Percentiles rank a stretch among this genome's conserved stretches.
Conservation (phyloP, 345 rosid species). For the Stellera chamaejasme region DNA sequence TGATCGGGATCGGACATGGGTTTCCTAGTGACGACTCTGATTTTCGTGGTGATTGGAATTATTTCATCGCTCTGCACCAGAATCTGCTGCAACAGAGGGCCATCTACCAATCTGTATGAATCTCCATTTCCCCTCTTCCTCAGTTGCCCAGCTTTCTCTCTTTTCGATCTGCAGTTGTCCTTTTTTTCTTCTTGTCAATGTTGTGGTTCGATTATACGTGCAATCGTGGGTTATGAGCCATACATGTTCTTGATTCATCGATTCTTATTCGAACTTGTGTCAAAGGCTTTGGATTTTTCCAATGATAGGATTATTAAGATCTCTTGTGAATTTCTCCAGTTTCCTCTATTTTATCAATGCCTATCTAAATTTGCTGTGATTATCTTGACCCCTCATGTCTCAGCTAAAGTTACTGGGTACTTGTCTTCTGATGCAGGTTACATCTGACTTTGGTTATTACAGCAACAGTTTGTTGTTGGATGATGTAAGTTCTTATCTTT, state of each 20-base stretch:
- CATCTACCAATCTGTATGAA: constrained; percentile 81
- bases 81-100: constrained; percentile 90
- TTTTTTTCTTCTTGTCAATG: too few species aligned
- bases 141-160: not conserved
- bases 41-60: constrained; percentile 72
- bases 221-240: too few species aligned
- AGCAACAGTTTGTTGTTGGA: constrained; percentile 93
- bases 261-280: too few species aligned
- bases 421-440: constrained; percentile 42
- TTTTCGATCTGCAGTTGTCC: constrained; percentile 6
- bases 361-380: constrained; percentile 1
- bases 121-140: not conserved
- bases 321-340: not conserved
- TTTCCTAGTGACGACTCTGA: constrained; percentile 72
- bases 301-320: not conserved
- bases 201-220: too few species aligned
- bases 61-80: constrained; percentile 70
- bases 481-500: constrained; percentile 63
- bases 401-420: not conserved
- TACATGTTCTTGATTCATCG: too few species aligned
- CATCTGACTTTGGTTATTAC: constrained; percentile 88
- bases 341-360: not conserved
- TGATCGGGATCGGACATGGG: constrained; percentile 57
- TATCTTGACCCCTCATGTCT: not conserved
- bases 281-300: too few species aligned